A percentile compares a stretch with the other conserved stretches of the same genome.
Conservation (phyloP, 2,329 filamentous ascomycete genomes). For the Cladophialophora chaetospira region DNA sequence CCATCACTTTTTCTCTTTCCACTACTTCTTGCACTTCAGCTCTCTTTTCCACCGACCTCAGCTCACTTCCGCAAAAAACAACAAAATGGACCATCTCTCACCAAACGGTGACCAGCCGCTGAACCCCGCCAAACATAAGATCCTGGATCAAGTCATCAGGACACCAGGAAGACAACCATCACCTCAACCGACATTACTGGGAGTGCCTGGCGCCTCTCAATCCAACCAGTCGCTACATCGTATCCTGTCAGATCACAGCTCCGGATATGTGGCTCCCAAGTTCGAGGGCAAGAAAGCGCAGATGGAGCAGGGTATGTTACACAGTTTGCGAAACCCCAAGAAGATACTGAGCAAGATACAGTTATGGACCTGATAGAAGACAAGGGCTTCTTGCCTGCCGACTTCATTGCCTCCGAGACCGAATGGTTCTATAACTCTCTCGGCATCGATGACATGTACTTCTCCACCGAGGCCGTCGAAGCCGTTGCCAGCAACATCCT, state of each 20-base stretch:
- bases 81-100: conserved; percentile 24
- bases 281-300: conserved; percentile 92
- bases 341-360: conserved; percentile 42
- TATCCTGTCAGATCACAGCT: conserved; percentile 81
- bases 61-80: not conserved
- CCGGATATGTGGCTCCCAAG: conserved; percentile 91
- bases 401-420: conserved; percentile 82
- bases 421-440: conserved; percentile 97
- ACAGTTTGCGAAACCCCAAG: conserved; percentile 16
- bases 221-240: conserved; percentile 58
- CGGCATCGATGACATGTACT: conserved; percentile 98
- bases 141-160: conserved; percentile 57
- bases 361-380: conserved; percentile 79
- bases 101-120: conserved; percentile 26
- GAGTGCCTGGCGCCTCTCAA: conserved; percentile 61
- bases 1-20: conserved; percentile 1
- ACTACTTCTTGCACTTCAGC: not conserved
- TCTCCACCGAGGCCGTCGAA: conserved; percentile 81
- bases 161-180: conserved; percentile 70
- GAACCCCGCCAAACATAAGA: conserved; percentile 53
- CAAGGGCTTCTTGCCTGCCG: conserved; percentile 81
- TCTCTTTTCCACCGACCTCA: not conserved
- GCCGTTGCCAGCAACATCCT: conserved; percentile 93
- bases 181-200: conserved; percentile 84
- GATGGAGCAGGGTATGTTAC: conserved; percentile 72